These are phyloP conservation scores for Aspergillus mulundensis DNA, from an alignment of 495 filamentous ascomycete species.

Conservation along the genomic window DNA sequence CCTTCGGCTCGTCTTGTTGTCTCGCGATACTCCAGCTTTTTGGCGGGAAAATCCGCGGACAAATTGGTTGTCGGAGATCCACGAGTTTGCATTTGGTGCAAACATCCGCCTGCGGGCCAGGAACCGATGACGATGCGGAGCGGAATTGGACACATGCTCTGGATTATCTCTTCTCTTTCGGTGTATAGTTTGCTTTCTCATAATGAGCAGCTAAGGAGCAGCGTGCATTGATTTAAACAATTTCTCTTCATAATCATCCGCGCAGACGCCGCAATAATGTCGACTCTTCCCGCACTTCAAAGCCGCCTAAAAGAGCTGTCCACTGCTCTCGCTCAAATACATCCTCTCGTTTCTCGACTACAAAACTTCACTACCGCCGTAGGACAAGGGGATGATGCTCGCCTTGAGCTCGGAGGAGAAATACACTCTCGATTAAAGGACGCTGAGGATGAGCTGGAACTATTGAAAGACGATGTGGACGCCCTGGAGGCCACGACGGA, in stretches of 20 bases:
- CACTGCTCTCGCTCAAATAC: constrained; percentile 60
- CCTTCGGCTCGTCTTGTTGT: neutral
- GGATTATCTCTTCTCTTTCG: neutral
- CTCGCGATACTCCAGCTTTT: constrained; percentile 1
- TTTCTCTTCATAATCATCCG: neutral
- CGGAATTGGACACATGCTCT: constrained; percentile 6
- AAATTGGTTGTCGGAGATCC: constrained; percentile 5
- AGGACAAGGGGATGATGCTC: constrained; percentile 58
- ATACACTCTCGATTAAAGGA: constrained; percentile 81
- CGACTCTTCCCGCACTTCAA: constrained; percentile 54
- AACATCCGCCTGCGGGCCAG: constrained; percentile 25
- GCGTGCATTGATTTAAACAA: too few relatives aligned
- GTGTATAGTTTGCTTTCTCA: too few relatives aligned
- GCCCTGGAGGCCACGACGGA: constrained; percentile 51
- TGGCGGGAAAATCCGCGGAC: constrained; percentile 4
- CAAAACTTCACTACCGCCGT: constrained; percentile 61
- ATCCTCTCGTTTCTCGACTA: constrained; percentile 72
- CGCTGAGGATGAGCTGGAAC: constrained; percentile 80
- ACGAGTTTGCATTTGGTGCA: constrained; percentile 32
- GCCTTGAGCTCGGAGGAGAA: constrained; percentile 73
- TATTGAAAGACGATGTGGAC: constrained; percentile 72
- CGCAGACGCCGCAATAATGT: constrained; percentile 37
- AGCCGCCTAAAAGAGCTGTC: constrained; percentile 65
- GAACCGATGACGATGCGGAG: constrained; percentile 19
- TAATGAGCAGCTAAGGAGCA: too few relatives aligned